These are phyloP conservation scores for Fraxinus paxiana DNA, from an alignment of 305 asterid species.

Conservation along the genomic window DNA sequence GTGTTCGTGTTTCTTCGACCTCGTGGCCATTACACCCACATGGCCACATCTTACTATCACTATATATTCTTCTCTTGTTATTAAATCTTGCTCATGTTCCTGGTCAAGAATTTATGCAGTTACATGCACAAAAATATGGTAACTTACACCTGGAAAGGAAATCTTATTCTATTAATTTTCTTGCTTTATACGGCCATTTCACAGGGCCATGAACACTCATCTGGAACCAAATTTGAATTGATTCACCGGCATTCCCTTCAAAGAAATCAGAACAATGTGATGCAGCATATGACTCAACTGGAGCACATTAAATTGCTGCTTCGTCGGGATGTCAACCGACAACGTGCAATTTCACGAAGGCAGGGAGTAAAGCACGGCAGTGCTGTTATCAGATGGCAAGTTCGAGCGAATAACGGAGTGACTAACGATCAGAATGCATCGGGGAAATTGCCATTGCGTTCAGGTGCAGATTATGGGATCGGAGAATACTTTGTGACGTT, in stretches of 20 bases:
- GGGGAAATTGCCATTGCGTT: conserved; percentile 29
- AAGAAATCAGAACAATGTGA: background rate
- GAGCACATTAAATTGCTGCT: conserved; percentile 21
- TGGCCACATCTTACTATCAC: background rate
- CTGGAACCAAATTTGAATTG: conserved; percentile 25
- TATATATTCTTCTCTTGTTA: background rate
- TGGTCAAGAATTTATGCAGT: background rate
- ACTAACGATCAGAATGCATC: background rate
- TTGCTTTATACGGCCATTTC: background rate
- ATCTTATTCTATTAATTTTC: background rate
- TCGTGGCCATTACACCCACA: background rate
- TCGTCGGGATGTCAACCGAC: conserved; percentile 32
- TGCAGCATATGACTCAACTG: conserved; percentile 1
- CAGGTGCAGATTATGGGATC: conserved; percentile 49
- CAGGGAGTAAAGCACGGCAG: background rate
- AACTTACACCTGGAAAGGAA: background rate
- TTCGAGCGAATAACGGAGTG: conserved; percentile 3
- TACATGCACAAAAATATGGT: conserved; percentile 17
- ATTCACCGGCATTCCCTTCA: conserved; percentile 25
- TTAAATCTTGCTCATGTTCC: background rate
- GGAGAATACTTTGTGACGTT: conserved; percentile 48
- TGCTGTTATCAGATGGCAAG: conserved; percentile 13
- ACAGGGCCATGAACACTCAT: background rate
- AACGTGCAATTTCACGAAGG: conserved; percentile 19
- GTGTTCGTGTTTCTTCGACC: background rate